Evolutionary conservation across 805 yeast genomes (phyloP).

Genomic region (Kodamaea laetipori): DNA sequence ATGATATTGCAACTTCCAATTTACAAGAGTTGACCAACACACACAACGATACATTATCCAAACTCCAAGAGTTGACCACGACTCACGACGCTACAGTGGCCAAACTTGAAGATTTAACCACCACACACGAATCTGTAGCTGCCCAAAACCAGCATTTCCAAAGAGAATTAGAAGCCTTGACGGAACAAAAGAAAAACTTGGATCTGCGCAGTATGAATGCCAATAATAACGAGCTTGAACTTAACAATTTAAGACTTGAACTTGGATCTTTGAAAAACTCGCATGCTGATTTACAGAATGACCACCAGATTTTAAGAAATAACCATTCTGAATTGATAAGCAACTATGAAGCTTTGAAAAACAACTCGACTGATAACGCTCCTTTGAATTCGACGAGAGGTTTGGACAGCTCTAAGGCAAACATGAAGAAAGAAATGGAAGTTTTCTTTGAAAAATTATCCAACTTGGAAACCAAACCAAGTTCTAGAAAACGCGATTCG

Average conservation of each 20-base stretch:
- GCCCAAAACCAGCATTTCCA: conserved; percentile 24
- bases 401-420: too few species aligned
- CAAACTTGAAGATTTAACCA: too few species aligned
- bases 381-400: too few species aligned
- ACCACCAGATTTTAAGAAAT: too few species aligned
- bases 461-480: conserved; percentile 23
- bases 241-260: too few species aligned
- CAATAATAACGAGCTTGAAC: background rate
- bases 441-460: conserved; percentile 31
- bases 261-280: too few species aligned
- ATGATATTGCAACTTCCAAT: conserved; percentile 14
- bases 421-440: conserved; percentile 23
- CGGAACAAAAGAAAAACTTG: conserved; percentile 10
- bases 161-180: conserved; percentile 22
- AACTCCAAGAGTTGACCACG: background rate
- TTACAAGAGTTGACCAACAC: too few species aligned
- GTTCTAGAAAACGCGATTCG: conserved; percentile 8
- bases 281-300: too few species aligned
- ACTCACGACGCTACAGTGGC: too few species aligned
- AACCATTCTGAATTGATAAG: conserved; percentile 1
- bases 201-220: conserved; percentile 11
- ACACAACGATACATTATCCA: too few species aligned
- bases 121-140: conserved; percentile 9
- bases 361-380: too few species aligned
- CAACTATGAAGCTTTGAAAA: background rate